Conservation (phyloP, 2,329 filamentous ascomycete species). For the Microcyclospora tardicrescens region DNA sequence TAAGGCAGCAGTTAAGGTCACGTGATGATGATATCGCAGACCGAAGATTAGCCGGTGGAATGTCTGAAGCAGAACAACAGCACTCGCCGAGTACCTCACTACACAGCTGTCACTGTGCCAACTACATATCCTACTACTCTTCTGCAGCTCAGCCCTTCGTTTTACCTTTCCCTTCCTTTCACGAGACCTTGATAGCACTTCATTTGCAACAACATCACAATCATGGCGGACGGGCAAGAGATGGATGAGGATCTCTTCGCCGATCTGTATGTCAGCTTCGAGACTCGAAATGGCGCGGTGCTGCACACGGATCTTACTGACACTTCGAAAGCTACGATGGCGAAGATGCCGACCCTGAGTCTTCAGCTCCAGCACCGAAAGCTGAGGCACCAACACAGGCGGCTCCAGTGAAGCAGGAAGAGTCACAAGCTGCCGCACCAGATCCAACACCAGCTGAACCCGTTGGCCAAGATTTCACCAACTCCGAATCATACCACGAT, state of each 20-base stretch:
- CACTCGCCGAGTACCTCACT: no score
- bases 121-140: no score
- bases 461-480: constrained; percentile 4
- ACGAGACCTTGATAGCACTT: no score
- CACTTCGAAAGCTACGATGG: constrained; percentile 27
- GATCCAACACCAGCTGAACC: constrained; percentile 5
- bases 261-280: constrained; percentile 51
- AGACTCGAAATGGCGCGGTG: constrained; percentile 26
- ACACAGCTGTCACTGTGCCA: no score
- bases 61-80: no score
- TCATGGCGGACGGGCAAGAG: constrained; percentile 67
- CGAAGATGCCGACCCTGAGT: constrained; percentile 47
- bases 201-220: constrained; percentile 1
- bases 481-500: constrained; percentile 8
- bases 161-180: no score
- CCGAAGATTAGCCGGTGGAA: no score
- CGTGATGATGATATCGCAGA: no score
- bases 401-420: constrained; percentile 9
- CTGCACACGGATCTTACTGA: constrained; percentile 2
- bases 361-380: constrained; percentile 10
- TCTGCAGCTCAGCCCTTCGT: no score
- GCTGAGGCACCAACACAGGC: background rate
- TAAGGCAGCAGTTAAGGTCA: no score
- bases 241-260: constrained; percentile 92
- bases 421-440: constrained; percentile 5